Percentiles rank a stretch among this genome's conserved stretches.
Evolutionary conservation across 441 rosid species (phyloP).

Genomic region (Rhodomyrtus psidioides): DNA sequence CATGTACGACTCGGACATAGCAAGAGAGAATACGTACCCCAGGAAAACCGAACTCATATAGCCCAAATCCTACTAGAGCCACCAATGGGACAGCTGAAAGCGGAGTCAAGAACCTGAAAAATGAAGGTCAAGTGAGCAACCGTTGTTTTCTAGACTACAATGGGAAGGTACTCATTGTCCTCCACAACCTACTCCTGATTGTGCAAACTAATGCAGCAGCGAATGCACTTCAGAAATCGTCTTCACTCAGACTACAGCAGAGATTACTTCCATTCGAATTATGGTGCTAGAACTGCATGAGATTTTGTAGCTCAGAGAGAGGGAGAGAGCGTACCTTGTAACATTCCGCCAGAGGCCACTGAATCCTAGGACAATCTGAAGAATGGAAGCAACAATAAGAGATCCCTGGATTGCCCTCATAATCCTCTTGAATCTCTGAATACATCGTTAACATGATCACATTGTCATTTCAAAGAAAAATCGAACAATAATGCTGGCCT

Average conservation of each 20-base stretch:
- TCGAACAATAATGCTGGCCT: not conserved
- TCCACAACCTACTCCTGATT: not conserved
- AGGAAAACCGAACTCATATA: conserved; percentile 86
- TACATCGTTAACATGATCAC: not conserved
- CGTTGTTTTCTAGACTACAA: not conserved
- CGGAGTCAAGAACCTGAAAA: conserved; percentile 82
- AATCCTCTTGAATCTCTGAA: conserved; percentile 68
- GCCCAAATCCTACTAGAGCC: conserved; percentile 80
- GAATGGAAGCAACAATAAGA: conserved; percentile 85
- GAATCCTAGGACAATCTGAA: conserved; percentile 93
- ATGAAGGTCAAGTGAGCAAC: not conserved
- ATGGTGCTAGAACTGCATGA: not conserved
- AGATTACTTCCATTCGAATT: not conserved
- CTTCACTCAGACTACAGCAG: not conserved
- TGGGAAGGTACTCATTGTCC: not conserved
- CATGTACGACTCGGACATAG: not conserved
- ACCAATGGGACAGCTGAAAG: conserved; percentile 87
- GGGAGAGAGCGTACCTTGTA: conserved; percentile 33
- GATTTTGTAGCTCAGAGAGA: not conserved
- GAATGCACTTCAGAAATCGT: not conserved
- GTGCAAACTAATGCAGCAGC: not conserved
- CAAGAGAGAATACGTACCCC: conserved; percentile 51
- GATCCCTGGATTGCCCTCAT: conserved; percentile 97
- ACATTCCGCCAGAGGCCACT: conserved; percentile 99
- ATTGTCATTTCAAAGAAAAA: not conserved